A percentile compares a stretch with the other conserved stretches of the same genome.
These are phyloP conservation scores for Fusarium redolens DNA, from an alignment of 2,329 filamentous ascomycete species.

Conservation along the genomic window DNA sequence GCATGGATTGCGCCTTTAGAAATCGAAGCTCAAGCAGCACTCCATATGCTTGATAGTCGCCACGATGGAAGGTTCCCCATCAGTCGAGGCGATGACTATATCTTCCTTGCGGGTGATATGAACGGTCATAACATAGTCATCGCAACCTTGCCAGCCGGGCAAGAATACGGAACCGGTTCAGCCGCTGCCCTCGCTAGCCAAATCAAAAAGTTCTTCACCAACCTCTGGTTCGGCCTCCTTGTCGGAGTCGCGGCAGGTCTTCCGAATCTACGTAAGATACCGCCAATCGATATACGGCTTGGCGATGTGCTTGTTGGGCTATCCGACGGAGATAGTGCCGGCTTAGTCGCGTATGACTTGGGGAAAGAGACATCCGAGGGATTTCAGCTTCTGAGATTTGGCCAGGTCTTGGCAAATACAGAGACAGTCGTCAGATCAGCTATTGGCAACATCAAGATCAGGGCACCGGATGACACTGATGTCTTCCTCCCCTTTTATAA, in stretches of 20 bases:
- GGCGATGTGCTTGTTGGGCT: slow-evolving; percentile 52
- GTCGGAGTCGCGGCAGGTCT: slow-evolving; percentile 53
- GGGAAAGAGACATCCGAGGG: slow-evolving; percentile 48
- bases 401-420: slow-evolving; percentile 44
- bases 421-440: slow-evolving; percentile 49
- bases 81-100: slow-evolving; percentile 49
- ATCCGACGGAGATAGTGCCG: slow-evolving; percentile 39
- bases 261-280: slow-evolving; percentile 39
- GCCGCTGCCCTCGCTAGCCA: slow-evolving; percentile 50
- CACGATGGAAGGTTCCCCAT: slow-evolving; percentile 49
- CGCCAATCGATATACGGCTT: slow-evolving; percentile 51
- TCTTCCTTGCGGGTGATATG: slow-evolving; percentile 52
- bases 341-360: slow-evolving; percentile 48
- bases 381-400: slow-evolving; percentile 43
- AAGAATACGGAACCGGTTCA: slow-evolving; percentile 50
- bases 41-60: slow-evolving; percentile 48
- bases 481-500: slow-evolving; percentile 42
- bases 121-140: slow-evolving; percentile 52
- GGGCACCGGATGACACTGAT: slow-evolving; percentile 35
- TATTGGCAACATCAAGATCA: slow-evolving; percentile 48
- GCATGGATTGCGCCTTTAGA: slow-evolving; percentile 53
- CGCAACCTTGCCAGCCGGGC: slow-evolving; percentile 48
- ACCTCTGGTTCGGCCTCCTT: slow-evolving; percentile 52
- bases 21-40: slow-evolving; percentile 52
- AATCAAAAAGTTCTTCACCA: slow-evolving; percentile 50